Base-by-base conservation (phyloP, 2,329 filamentous ascomycete species). In the Elsinoe batatas region DNA sequence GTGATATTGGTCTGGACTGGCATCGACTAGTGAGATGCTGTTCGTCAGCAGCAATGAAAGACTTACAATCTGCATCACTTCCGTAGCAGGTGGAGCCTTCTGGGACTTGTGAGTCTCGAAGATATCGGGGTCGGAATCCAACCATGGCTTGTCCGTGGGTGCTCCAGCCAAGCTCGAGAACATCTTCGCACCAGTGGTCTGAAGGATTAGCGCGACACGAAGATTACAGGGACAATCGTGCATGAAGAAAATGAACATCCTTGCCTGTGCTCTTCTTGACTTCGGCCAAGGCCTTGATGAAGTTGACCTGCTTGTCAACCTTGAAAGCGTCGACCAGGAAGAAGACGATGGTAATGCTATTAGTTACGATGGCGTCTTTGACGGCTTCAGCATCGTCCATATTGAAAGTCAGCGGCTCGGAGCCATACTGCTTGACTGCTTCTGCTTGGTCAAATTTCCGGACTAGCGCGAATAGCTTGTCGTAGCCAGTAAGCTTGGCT, bases 151-250 rank as follows among this genome's bases (percentile, higher is more conserved):
- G 56, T 76, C 70, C 0, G 68, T 73, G 0, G 74, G 73, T 4
- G 71, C 66, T 0, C 72, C 76, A 0, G 71, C 71, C 61, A 76
- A 74, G 26, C 65, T 69, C 12, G 75, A 77, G 61, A 80, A 79
- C 3, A 76, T 60, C 64, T 80, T 81, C 20, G 77, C 77, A 0
- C 78, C 78, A 2, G 65, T 71, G 0, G 77, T 79, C 68, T 74
- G 46, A 2, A 54, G 2, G 10, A 35, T 36, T 30, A 37, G 49
- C 17, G 8, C 20, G 15, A 33, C 26, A 32, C 5, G 10, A 10
- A 15, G 2, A 44, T 35, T 1, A 35, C 38, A 8, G 7, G 11
- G 7, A 43, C 7, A 50, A 13, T 26, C 32, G 32, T 51, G 67
- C 68, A 58, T 76, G 72, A n/a, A 79, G 58, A 56, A 79, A 76